These are phyloP conservation scores for Borovskyia barvae DNA, from an alignment of 208 protist species.

Conservation along the genomic window DNA sequence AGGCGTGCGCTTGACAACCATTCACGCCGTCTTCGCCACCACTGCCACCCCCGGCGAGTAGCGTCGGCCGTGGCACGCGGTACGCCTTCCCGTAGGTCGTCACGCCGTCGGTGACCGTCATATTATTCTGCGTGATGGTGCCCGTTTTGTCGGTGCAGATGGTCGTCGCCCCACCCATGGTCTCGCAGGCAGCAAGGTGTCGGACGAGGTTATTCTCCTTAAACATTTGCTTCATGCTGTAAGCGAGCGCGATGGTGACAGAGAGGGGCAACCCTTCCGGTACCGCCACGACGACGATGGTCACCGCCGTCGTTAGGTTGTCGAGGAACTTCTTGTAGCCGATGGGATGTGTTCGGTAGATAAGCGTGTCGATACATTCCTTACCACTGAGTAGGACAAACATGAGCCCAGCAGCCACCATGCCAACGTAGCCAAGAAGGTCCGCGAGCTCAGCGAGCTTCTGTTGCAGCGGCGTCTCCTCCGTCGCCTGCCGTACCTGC, in stretches of 20 bases:
- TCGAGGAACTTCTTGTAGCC: constrained; percentile 76
- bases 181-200: constrained; percentile 96
- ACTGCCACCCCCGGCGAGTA: neutral
- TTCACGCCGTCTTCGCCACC: too few species aligned
- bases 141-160: constrained; percentile 96
- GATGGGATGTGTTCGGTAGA: constrained; percentile 37
- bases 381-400: constrained; percentile 72
- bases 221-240: constrained; percentile 95
- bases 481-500: constrained; percentile 54
- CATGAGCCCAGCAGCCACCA: constrained; percentile 62
- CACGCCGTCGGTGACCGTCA: constrained; percentile 78
- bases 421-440: constrained; percentile 83
- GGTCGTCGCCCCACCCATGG: constrained; percentile 94
- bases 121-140: constrained; percentile 93
- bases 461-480: constrained; percentile 77
- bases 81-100: constrained; percentile 16
- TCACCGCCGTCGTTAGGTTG: constrained; percentile 89
- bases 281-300: constrained; percentile 97
- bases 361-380: constrained; percentile 48
- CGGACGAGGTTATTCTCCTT: constrained; percentile 95
- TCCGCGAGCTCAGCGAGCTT: constrained; percentile 82
- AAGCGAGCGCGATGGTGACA: constrained; percentile 97
- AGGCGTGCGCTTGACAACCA: constrained; percentile 2
- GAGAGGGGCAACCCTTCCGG: constrained; percentile 97
- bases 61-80: constrained; percentile 1